Evolutionary conservation across 2,329 filamentous ascomycete species (phyloP).

Genomic region (Botrytis deweyae): DNA sequence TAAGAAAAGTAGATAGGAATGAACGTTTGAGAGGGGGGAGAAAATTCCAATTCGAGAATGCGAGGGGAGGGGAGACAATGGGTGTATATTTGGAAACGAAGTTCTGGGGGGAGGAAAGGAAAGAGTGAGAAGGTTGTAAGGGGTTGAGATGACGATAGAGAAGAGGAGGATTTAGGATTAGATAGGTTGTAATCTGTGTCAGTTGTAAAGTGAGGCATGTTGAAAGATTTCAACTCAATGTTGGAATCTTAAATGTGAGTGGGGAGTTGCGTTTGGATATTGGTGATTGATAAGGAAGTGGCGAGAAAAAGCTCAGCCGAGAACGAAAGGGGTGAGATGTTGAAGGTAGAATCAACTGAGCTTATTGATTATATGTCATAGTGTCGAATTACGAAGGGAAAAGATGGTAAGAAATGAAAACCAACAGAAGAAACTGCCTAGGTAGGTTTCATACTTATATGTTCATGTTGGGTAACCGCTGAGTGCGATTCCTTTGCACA

Average conservation of each 20-base stretch:
- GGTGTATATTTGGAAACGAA: background rate
- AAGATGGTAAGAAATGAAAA: background rate
- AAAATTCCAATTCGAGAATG: background rate
- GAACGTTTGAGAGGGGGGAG: background rate
- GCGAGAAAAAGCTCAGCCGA: background rate
- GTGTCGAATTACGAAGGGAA: background rate
- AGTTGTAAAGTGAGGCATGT: background rate
- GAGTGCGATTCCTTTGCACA: background rate
- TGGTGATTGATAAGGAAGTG: background rate
- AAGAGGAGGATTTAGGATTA: background rate
- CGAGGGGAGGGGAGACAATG: background rate
- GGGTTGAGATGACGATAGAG: background rate
- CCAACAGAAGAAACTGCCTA: background rate
- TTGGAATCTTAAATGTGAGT: background rate
- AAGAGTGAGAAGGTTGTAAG: constrained; percentile 8
- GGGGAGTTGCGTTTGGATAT: background rate
- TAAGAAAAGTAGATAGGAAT: constrained; percentile 2
- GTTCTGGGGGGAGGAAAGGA: background rate
- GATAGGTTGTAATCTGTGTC: background rate
- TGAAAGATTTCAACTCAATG: background rate
- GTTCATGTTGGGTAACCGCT: background rate
- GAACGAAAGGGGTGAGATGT: background rate
- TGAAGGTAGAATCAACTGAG: background rate
- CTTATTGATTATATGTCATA: background rate
- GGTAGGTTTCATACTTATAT: background rate